Percentiles rank a stretch among this genome's conserved stretches.
phyloP scores from a whole-genome alignment of 1,139 yeast genomes.

The Pichia sp. region DNA sequence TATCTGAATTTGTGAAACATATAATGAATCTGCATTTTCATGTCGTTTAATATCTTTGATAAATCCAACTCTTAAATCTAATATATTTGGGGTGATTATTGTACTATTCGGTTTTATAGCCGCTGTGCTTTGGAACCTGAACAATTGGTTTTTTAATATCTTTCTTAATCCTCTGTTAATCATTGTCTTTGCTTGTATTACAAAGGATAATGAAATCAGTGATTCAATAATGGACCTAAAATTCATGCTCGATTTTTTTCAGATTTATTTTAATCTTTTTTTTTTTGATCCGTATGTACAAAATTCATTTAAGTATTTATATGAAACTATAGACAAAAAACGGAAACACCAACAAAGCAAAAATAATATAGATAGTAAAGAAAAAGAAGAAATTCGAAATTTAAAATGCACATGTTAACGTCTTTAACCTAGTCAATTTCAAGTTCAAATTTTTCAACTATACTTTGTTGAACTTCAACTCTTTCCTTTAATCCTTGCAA shows the following conservation, averaged over 20 bases:
- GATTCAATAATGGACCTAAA: neutral
- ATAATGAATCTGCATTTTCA: slow-evolving; percentile 48
- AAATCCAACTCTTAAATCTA: slow-evolving; percentile 38
- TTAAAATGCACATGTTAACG: neutral
- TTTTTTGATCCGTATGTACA: neutral
- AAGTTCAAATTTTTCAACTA: slow-evolving; percentile 13
- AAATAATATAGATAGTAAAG: neutral
- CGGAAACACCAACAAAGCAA: neutral
- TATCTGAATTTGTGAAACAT: slow-evolving; percentile 42
- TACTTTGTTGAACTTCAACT: slow-evolving; percentile 35
- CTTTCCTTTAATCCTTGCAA: slow-evolving; percentile 42
- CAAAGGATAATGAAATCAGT: neutral
- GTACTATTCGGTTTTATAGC: neutral
- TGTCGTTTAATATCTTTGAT: slow-evolving; percentile 40
- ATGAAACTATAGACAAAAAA: neutral
- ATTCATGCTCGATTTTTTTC: neutral
- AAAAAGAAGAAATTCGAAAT: neutral
- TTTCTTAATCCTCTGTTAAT: neutral
- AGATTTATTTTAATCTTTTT: neutral
- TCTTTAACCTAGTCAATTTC: slow-evolving; percentile 10
- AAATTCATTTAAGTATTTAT: neutral
- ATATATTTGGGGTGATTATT: slow-evolving; percentile 15
- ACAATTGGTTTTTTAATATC: neutral
- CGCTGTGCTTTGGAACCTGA: slow-evolving; percentile 2
- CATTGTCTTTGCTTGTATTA: neutral